Conservation (phyloP, 805 yeast genomes). For the Candida boleticola region DNA sequence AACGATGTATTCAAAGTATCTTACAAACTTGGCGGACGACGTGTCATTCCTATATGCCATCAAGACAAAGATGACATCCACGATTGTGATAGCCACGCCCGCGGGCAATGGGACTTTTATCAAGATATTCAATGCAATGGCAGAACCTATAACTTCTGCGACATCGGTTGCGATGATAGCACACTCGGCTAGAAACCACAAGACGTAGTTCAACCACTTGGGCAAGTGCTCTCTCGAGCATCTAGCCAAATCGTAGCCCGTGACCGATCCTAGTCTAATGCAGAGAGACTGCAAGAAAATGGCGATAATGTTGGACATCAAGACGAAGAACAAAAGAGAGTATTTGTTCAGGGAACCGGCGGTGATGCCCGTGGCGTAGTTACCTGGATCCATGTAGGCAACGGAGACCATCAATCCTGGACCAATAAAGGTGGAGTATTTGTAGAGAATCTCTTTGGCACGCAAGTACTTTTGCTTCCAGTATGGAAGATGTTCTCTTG, state of each 20-base stretch:
- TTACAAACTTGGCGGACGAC: conserved; percentile 33
- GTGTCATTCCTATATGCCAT: conserved; percentile 47
- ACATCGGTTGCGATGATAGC: conserved; percentile 52
- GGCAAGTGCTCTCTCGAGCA: conserved; percentile 44
- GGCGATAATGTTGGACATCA: conserved; percentile 45
- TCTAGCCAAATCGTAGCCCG: conserved; percentile 47
- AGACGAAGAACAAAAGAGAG: conserved; percentile 42
- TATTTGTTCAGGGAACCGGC: conserved; percentile 47
- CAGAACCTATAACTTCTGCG: conserved; percentile 56
- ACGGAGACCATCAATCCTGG: conserved; percentile 50
- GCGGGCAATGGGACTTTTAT: conserved; percentile 47
- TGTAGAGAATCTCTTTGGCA: neutral
- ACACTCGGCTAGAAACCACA: conserved; percentile 46
- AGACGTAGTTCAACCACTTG: conserved; percentile 29
- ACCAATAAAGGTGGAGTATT: conserved; percentile 31
- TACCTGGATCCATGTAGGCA: conserved; percentile 55
- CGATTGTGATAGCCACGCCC: conserved; percentile 44
- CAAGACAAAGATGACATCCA: conserved; percentile 45
- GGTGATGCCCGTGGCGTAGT: conserved; percentile 46
- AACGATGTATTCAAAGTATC: conserved; percentile 41
- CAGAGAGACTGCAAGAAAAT: conserved; percentile 45
- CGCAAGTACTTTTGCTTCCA: neutral
- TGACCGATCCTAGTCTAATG: conserved; percentile 47
- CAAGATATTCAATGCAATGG: conserved; percentile 47
- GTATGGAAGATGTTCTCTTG: neutral